Evolutionary conservation across 1,284 basidiomycete genomes (phyloP).

Genomic region (Ganoderma leucocontextum): DNA sequence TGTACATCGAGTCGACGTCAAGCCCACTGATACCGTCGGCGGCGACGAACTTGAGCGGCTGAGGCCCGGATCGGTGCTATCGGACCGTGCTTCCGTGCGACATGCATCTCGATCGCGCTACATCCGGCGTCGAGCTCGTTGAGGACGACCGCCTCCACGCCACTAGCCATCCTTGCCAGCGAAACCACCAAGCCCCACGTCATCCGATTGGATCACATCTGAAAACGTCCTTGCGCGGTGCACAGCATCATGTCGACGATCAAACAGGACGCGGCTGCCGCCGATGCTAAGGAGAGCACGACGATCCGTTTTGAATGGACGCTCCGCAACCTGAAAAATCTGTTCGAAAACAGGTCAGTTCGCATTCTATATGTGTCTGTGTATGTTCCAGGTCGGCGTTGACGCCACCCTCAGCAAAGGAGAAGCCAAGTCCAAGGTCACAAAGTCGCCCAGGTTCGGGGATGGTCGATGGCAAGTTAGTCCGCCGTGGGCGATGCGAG

Average conservation of each 20-base stretch:
- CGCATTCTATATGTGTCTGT: neutral
- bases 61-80: neutral
- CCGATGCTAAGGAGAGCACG: conserved; percentile 61
- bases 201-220: neutral
- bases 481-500: neutral
- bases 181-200: neutral
- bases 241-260: conserved; percentile 6
- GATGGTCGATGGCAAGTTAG: conserved; percentile 76
- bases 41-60: too few relatives aligned
- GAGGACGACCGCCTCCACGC: neutral
- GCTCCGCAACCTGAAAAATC: conserved; percentile 66
- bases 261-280: neutral
- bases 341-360: conserved; percentile 75
- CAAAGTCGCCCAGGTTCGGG: conserved; percentile 71
- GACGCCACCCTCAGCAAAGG: conserved; percentile 55
- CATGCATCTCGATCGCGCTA: neutral
- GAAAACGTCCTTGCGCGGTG: neutral
- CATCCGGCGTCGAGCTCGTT: neutral
- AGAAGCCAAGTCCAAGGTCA: conserved; percentile 75
- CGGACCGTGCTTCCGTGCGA: neutral
- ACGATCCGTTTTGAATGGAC: conserved; percentile 82
- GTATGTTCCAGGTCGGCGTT: neutral
- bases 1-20: too few relatives aligned
- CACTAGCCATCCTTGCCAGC: neutral
- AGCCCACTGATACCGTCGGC: too few relatives aligned